phyloP scores from a whole-genome alignment of 2,329 filamentous ascomycete genomes.

The Colletotrichum ledebouriae region DNA sequence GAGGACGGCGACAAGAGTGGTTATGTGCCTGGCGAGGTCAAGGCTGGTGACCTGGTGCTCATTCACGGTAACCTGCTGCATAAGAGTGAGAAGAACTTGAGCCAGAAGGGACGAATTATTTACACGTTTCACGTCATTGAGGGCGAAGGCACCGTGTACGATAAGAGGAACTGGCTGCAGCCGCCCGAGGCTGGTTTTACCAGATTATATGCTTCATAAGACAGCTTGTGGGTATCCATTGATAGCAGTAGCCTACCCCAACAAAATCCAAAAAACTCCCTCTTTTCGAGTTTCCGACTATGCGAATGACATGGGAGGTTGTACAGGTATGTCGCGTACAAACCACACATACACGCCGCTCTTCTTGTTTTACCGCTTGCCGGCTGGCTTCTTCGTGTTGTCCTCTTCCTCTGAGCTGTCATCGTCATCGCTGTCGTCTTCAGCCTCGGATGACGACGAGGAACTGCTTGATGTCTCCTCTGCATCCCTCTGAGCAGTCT shows the following conservation, averaged over 20 bases:
- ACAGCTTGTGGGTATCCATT: conserved; percentile 36
- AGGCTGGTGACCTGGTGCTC: conserved; percentile 89
- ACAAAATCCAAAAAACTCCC: conserved; percentile 20
- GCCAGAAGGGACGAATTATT: conserved; percentile 88
- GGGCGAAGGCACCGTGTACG: conserved; percentile 79
- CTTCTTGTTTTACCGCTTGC: conserved; percentile 11
- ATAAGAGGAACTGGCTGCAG: conserved; percentile 93
- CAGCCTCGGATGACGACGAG: conserved; percentile 52
- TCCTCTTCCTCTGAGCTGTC: conserved; percentile 45
- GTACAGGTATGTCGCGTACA: conserved; percentile 6
- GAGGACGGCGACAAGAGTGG: conserved; percentile 62
- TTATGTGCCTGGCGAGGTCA: conserved; percentile 88
- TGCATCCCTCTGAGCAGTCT: conserved; percentile 48
- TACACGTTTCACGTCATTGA: conserved; percentile 99
- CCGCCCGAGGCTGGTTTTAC: conserved; percentile 86
- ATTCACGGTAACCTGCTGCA: conserved; percentile 97
- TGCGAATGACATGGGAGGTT: conserved; percentile 1
- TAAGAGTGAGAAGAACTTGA: conserved; percentile 94
- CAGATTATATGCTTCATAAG: conserved; percentile 63
- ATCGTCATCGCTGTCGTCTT: conserved; percentile 49
- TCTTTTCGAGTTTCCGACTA: conserved; percentile 13
- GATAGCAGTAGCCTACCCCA: conserved; percentile 33
- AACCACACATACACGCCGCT: too few relatives aligned
- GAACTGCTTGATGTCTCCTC: conserved; percentile 58
- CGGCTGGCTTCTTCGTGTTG: conserved; percentile 24